Evolutionary conservation across 2,329 filamentous ascomycete genomes (phyloP), one percentile per base, ranked within the genome.

Genomic region (Colletotrichum sp.): DNA sequence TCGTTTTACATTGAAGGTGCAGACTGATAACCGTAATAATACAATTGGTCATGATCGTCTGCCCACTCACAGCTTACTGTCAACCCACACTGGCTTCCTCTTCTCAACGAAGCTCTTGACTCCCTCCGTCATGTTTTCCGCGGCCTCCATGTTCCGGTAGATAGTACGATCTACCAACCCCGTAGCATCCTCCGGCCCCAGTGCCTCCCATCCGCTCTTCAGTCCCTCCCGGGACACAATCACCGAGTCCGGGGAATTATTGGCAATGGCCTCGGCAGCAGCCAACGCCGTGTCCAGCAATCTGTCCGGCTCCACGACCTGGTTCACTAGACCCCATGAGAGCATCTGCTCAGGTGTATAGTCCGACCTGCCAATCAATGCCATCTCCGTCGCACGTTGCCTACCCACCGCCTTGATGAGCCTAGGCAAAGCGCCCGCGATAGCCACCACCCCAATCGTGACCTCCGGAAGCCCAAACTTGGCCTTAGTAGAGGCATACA

Each of bases 71-170:
- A 93, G 80, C 82, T 92, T 93, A 81, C 91, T 92, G 73, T 91
- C 87, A 80, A 87, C 90, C 94, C 94, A 96, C 49, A 87, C 87
- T 3, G 94, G 91, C 84, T 90, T 89, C 81, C 93, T 88, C 88
- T 93, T 95, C 88, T 96, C 94, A 21, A 94, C 92, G 86, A 96
- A 96, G 76, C 94, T 94, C 84, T 83, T 87, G 24, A 96, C 87
- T 0, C 95, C 95, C 85, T 96, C 94, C 71, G 89, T 90, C 84
- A 95, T 92, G 83, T 96, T 96, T 79, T 94, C 92, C 0, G 92
- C 93, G 3, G 87, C 89, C 77, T 93, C 88, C 72, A 96, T 87
- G 75, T 87, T 87, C 70, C 86, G 86, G 80, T 91, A 93, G 87
- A 92, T 90, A 3, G 89, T 89, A 70, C 91, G 88, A 18, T 89